Base-by-base conservation (phyloP, 106 monocot genomes). In the Phalaenopsis aphrodite region DNA sequence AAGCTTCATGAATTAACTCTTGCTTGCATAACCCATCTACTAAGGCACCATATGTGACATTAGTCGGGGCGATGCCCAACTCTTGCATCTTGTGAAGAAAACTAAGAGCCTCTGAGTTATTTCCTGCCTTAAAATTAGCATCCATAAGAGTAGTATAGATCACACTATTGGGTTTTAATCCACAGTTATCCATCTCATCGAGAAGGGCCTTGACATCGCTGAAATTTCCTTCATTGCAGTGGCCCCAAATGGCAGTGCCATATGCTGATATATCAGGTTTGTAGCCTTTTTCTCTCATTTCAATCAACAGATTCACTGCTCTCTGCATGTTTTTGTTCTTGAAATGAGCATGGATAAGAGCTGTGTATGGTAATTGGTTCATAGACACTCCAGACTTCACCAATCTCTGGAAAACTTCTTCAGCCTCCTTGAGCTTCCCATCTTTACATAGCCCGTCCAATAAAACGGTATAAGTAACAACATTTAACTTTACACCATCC, bases 11-110 rank as follows among this genome's bases (percentile, higher is more conserved):
- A 67, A 95, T 41, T 15, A 88, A 93, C 24, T 90, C 92, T 83
- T 83, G 75, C 85, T 95, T 95, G 77, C 95, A 93, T 64, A 95
- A 83, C n/a, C 95, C 95, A 85, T 95, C 95, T 83, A 95, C 72
- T 78, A 95, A 82, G 76, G 93, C 76, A 83, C 93, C 89, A 77
- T 91, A 95, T 41, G 95, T 93, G 75, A 95, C 81, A 46, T 88
- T 71, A 81, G 68, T 89, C 0, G 88, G 92, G 49, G 49, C 14
- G 3, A 81, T 67, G 10, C 84, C 89, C 24, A 77, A 88, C 56
- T 93, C 91, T 45, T 79, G 76, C 85, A 95, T 93, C 68, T 86
- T 81, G 65, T 91, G 78, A 83, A 93, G 74, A 41, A 93, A 30
- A 55, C 39, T 56, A 83, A 91, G 82, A 65, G 92, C 95, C 56